These are phyloP conservation scores for Spergularia azorica DNA, from an alignment of 179 eudicot species.

Conservation along the genomic window DNA sequence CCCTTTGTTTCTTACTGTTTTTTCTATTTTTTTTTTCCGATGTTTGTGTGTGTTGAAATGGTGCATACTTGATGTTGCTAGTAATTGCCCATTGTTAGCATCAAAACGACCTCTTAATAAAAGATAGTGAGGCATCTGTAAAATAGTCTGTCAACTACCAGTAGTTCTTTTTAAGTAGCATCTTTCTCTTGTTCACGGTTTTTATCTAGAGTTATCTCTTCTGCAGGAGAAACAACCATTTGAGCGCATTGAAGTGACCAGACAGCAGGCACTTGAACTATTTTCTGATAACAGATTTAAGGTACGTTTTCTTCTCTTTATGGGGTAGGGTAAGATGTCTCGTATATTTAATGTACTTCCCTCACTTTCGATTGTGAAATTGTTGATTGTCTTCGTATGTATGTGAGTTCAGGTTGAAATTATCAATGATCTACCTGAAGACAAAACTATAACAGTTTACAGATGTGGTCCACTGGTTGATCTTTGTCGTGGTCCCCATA, in stretches of 20 bases:
- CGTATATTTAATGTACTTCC: background rate
- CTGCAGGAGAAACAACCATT: constrained; percentile 89
- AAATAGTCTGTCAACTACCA: background rate
- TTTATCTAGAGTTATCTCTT: background rate
- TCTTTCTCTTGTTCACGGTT: background rate
- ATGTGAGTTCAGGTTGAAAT: constrained; percentile 67
- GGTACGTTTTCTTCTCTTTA: constrained; percentile 39
- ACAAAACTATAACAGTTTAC: constrained; percentile 94
- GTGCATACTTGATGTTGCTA: background rate
- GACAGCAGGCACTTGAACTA: constrained; percentile 86
- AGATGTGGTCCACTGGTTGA: constrained; percentile 99
- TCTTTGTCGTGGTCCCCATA: constrained; percentile 98
- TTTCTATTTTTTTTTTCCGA: too few relatives aligned
- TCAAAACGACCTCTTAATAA: too few relatives aligned
- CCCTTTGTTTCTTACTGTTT: too few relatives aligned
- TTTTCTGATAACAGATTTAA: constrained; percentile 89
- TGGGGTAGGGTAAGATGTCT: background rate
- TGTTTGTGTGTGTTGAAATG: too few relatives aligned
- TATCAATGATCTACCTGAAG: constrained; percentile 87
- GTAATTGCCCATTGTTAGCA: background rate
- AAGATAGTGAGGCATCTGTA: too few relatives aligned
- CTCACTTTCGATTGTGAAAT: background rate
- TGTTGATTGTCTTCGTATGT: constrained; percentile 10
- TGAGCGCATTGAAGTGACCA: constrained; percentile 91
- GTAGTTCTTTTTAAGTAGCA: background rate